Conservation (phyloP, 1,284 basidiomycete genomes). For the Schizophyllum commune region DNA sequence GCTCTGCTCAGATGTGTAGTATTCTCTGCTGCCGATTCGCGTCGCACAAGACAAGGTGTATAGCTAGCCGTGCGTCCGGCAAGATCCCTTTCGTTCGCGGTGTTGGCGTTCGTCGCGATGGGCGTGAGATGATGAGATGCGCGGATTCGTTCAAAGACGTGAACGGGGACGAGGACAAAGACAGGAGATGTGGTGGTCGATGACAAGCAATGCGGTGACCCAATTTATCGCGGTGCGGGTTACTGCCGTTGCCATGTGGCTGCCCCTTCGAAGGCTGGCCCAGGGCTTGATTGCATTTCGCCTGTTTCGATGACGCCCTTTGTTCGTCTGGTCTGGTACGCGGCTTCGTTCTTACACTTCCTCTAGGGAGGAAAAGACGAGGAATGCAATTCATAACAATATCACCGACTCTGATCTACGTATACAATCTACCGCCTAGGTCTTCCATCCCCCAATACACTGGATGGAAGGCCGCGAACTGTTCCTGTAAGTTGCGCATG, state of each 20-base stretch:
- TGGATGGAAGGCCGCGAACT: too few relatives aligned
- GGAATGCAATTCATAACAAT: too few relatives aligned
- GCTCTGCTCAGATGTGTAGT: not conserved
- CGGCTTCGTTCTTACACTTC: constrained; percentile 10
- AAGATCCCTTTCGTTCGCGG: not conserved
- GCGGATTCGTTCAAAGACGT: not conserved
- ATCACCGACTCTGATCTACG: too few relatives aligned
- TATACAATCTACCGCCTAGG: too few relatives aligned
- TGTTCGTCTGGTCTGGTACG: not conserved
- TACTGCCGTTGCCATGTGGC: not conserved
- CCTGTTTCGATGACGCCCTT: not conserved
- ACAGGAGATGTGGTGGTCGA: not conserved
- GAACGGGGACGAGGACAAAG: not conserved
- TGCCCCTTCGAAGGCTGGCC: not conserved
- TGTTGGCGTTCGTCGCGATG: not conserved
- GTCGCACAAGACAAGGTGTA: not conserved
- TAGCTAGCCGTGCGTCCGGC: not conserved
- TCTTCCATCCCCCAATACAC: too few relatives aligned
- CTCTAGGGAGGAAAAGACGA: too few relatives aligned
- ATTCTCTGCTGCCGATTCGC: not conserved
- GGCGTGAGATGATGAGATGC: not conserved
- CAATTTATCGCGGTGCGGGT: not conserved
- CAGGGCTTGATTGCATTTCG: not conserved
- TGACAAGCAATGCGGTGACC: not conserved
- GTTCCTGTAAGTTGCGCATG: too few relatives aligned